Conservation (phyloP, 2,329 filamentous ascomycete genomes). For the Lachnellula occidentalis region DNA sequence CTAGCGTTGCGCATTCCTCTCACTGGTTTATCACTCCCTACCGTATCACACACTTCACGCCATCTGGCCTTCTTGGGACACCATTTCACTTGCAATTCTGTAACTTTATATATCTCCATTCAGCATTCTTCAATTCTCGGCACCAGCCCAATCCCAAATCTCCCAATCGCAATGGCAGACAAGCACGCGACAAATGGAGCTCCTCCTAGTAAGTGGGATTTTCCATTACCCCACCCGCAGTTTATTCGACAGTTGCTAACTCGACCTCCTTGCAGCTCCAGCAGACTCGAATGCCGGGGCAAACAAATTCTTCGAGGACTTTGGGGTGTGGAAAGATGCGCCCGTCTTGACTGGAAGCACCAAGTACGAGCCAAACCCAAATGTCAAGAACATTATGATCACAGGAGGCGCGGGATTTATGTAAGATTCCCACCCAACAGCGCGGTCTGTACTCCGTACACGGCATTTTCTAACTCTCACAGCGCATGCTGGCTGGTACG, state of each 20-base stretch:
- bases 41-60: too few species aligned
- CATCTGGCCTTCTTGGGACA: too few species aligned
- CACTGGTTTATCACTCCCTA: too few species aligned
- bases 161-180: conserved; percentile 5
- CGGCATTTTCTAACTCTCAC: conserved; percentile 17
- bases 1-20: too few species aligned
- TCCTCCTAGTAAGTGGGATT: conserved; percentile 7
- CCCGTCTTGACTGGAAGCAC: conserved; percentile 65
- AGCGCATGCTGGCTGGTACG: conserved; percentile 81
- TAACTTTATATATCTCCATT: not conserved
- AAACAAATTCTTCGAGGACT: conserved; percentile 47
- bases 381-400: conserved; percentile 76
- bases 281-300: conserved; percentile 9
- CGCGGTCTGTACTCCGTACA: not conserved
- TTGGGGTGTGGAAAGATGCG: conserved; percentile 65
- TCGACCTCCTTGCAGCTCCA: conserved; percentile 7
- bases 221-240: not conserved
- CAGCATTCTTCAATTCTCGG: not conserved
- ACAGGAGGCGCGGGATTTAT: conserved; percentile 84
- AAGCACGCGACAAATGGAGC: conserved; percentile 7
- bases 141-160: not conserved
- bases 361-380: conserved; percentile 60
- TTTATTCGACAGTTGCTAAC: not conserved
- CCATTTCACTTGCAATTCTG: too few species aligned
- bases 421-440: conserved; percentile 38